Base-by-base conservation (phyloP, 495 filamentous ascomycete genomes). In the Talaromyces stipitatus region DNA sequence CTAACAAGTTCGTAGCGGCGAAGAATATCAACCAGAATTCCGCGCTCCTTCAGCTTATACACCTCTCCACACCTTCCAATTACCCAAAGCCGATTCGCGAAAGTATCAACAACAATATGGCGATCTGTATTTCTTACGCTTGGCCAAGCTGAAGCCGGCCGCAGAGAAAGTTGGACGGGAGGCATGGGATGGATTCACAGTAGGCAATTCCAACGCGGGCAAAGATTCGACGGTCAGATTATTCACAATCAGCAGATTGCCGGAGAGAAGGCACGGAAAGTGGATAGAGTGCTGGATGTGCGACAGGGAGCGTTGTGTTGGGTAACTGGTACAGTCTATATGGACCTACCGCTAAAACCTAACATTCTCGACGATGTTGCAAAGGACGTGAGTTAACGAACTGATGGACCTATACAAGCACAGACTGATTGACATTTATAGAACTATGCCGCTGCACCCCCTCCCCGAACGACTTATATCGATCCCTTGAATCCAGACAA, bases 331-430 rank as follows among this genome's bases (percentile, higher is more conserved):
- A 99, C 95, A 0, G 83, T 96, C 27, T 99, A 94, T 60, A 95
- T 97, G 86, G 92, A 97, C 58, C 90, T 97, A 90, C 85, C 89
- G 14, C 67, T 97, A 63, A 99, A 99, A 69, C 95, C 95, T 0
- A 97, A 96, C 64, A 91, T 99, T 72, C 75, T 99, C 29, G 92
- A 96, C 23, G 95, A 99, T 62, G 83, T 99, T 28, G 85, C 87
- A 4, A 95, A 95, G 71, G 91, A 97, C 68, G 90, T 91, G 69
- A 58, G 85, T 77, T 14, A 47, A 22, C 20, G 4, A 41, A 2
- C 18, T 23, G 63, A 28, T 61, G 60, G 9, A 8, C 9, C 16
- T 45, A n/a, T 12, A 45, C 14, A 8, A 23, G 16, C 22, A 46
- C 16, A 22, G 43, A 26, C 20, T 48, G 20, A 26, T 48, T 41